Base-by-base conservation (phyloP, 2,329 filamentous ascomycete species). In the Phialophora chinensis region DNA sequence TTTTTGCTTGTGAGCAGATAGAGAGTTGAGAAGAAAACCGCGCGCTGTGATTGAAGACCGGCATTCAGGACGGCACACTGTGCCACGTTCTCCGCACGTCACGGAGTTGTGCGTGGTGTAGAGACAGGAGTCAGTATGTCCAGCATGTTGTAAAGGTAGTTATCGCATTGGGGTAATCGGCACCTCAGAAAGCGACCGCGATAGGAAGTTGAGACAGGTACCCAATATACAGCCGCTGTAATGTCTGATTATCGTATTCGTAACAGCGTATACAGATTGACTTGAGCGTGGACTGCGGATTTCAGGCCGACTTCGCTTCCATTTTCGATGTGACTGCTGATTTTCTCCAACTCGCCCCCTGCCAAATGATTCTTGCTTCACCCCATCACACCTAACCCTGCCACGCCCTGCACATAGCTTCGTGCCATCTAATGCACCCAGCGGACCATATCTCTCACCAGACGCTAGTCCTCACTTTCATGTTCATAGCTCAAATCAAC, bases 31-130 rank as follows among this genome's bases (percentile, higher is more conserved):
- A 29, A 8, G 7, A 6, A 42, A 35, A 17, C 14, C 29, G 29
- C 29, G 14, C 53, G 17, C 12, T n/a, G 29, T 35, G 25, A 14
- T 55, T 8, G n/a, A 35, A 7, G 23, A 33, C 29, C 4, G 29
- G 17, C 12, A 23, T 20, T 11, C 29, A 35, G 35, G 12, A n/a
- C 17, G 35, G 11, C 23, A 31, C n/a, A 20, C 17, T 17, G 25
- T 29, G 27, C 53, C 12, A 23, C 53, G 29, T 7, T 55, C 53
- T 55, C 53, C 53, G 53, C 53, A 55, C 29, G 7, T n/a, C 29
- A 33, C 53, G 53, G 53, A 55, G 23, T 55, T 55, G 53, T 55
- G 53, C 53, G 53, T 55, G 17, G 11, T 33, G 17, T n/a, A 29
- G 17, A 20, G 53, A 3, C 8, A 35, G 8, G 17, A 44, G 11